phyloP scores from a whole-genome alignment of 108 stramenopile species.

The Nitzschia inconspicua region DNA sequence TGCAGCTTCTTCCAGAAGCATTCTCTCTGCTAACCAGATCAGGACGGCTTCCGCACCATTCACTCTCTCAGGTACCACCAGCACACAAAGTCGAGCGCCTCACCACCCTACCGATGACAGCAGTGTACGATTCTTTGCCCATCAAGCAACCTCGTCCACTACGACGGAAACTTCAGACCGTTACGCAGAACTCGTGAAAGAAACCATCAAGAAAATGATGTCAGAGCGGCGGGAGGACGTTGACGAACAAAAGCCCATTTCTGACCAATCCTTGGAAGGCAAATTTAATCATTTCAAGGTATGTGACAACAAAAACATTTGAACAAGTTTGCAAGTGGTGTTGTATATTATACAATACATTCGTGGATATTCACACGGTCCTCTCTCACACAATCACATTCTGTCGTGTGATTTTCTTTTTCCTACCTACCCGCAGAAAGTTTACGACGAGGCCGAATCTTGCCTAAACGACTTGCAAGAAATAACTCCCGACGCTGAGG shows the following conservation, averaged over 20 bases:
- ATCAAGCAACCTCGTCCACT: too few species aligned
- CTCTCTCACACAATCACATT: background rate
- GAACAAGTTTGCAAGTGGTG: background rate
- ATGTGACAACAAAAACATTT: background rate
- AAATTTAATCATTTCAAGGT: constrained; percentile 18
- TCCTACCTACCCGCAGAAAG: constrained; percentile 6
- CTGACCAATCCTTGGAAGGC: constrained; percentile 14
- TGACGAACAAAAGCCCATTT: constrained; percentile 10
- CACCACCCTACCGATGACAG: too few species aligned
- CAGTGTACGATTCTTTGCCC: too few species aligned
- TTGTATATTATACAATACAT: background rate
- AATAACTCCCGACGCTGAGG: constrained; percentile 6
- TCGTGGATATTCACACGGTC: background rate
- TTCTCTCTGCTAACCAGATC: too few species aligned
- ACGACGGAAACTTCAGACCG: background rate
- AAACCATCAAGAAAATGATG: constrained; percentile 31
- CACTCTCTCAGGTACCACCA: too few species aligned
- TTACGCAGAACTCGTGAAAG: constrained; percentile 26
- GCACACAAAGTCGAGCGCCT: too few species aligned
- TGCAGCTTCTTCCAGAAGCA: too few species aligned
- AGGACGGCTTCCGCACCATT: too few species aligned
- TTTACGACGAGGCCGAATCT: constrained; percentile 25
- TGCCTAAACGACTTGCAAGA: too few species aligned
- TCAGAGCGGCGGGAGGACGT: background rate
- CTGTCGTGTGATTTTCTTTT: background rate